Evolutionary conservation across 768 basidiomycete species (phyloP).

Genomic region (Psilocybe cyanescens): DNA sequence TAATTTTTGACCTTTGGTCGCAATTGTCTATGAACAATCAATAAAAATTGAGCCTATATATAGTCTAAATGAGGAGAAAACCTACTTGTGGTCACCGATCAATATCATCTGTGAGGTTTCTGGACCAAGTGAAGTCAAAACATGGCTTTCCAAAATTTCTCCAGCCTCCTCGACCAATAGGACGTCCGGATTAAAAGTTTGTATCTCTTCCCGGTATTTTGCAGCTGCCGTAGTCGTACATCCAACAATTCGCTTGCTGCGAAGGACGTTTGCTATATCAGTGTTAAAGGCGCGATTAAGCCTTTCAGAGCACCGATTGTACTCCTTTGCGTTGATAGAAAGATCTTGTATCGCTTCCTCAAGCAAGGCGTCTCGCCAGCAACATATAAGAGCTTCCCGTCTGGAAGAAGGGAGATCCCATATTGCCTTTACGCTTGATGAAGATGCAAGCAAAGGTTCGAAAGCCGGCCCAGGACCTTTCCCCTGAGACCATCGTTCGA

Average conservation of each 20-base stretch:
- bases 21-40: conserved; percentile 51
- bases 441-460: conserved; percentile 23
- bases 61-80: neutral
- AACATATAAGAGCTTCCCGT: neutral
- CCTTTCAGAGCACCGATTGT: conserved; percentile 9
- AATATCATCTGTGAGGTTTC: conserved; percentile 58
- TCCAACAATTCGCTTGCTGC: conserved; percentile 58
- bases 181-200: conserved; percentile 49
- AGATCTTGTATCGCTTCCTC: conserved; percentile 4
- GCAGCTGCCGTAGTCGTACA: conserved; percentile 76
- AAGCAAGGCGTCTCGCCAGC: conserved; percentile 9
- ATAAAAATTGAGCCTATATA: neutral
- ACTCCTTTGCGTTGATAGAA: conserved; percentile 1
- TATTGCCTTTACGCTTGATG: conserved; percentile 18
- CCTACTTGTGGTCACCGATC: conserved; percentile 77
- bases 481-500: conserved; percentile 51
- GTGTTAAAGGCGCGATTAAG: conserved; percentile 9
- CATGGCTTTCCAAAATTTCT: conserved; percentile 71
- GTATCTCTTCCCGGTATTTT: conserved; percentile 54
- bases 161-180: conserved; percentile 76
- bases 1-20: conserved; percentile 77
- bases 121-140: conserved; percentile 57
- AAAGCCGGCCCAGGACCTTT: conserved; percentile 40
- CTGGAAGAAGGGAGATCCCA: conserved; percentile 2
- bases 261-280: conserved; percentile 36